A percentile compares a stretch with the other conserved stretches of the same genome.
These are phyloP conservation scores for Sarocladium kiliense DNA, from an alignment of 2,329 filamentous ascomycete species.

Conservation along the genomic window DNA sequence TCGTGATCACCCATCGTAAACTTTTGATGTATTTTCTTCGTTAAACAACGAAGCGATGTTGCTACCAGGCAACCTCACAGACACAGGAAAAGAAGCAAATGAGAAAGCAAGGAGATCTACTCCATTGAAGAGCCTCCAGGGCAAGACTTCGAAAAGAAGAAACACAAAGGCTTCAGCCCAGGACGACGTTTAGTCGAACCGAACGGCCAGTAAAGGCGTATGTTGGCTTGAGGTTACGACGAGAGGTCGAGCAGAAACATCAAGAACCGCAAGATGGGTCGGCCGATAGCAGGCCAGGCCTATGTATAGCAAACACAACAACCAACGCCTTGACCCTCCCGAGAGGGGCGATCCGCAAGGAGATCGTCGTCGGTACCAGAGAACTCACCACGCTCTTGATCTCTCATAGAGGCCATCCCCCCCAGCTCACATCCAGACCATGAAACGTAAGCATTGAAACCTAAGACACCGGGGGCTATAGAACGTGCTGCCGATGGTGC, in stretches of 20 bases:
- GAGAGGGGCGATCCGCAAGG: background rate
- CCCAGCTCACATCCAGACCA: background rate
- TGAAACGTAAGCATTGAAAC: conserved; percentile 7
- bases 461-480: conserved; percentile 9
- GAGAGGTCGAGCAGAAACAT: conserved; percentile 5
- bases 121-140: background rate
- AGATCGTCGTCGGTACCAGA: conserved; percentile 9
- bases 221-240: background rate
- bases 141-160: background rate
- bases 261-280: background rate
- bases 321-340: background rate
- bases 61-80: background rate
- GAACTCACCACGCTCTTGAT: background rate
- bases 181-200: background rate
- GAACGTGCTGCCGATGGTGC: background rate
- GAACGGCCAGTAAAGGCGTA: background rate
- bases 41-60: background rate
- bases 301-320: conserved; percentile 5
- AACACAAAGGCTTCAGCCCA: background rate
- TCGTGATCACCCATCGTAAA: conserved; percentile 1
- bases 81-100: background rate
- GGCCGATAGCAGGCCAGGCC: background rate
- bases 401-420: background rate
- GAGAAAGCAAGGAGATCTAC: background rate
- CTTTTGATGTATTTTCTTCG: background rate